These are phyloP conservation scores for Xylaria venustula DNA, from an alignment of 495 filamentous ascomycete species.

Conservation along the genomic window DNA sequence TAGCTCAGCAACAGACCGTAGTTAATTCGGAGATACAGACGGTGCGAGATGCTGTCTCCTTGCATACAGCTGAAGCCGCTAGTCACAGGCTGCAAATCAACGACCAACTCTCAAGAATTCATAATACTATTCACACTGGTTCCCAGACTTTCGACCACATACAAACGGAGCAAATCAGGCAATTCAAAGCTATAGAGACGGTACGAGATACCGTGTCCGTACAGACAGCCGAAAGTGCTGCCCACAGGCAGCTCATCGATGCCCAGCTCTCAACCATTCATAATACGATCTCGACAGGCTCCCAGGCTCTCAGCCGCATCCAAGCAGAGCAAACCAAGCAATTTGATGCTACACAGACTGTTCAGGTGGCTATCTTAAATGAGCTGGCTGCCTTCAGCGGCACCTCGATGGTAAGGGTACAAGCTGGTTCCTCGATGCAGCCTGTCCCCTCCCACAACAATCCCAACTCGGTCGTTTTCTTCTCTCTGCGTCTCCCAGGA, in stretches of 20 bases:
- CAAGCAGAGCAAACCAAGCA: neutral
- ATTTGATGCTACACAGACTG: neutral
- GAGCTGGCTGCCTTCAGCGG: neutral
- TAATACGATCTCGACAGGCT: neutral
- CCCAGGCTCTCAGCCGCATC: neutral
- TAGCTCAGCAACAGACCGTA: neutral
- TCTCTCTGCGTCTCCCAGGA: neutral
- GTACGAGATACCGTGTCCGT: neutral
- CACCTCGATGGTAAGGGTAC: neutral
- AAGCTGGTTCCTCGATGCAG: neutral
- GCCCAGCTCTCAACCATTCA: neutral
- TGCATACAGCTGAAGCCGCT: neutral
- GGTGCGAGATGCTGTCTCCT: neutral
- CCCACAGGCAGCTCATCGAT: neutral
- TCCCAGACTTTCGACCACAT: neutral
- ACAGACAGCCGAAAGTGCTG: neutral
- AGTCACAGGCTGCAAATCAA: neutral
- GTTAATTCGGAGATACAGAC: neutral
- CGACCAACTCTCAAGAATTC: neutral
- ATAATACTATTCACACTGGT: neutral
- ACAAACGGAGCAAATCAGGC: neutral
- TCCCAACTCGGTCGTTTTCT: neutral
- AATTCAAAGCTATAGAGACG: neutral
- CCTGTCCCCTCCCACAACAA: neutral
- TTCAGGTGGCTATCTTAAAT: neutral